These are phyloP conservation scores for Phaseolus lunatus DNA, from an alignment of 306 rosid genomes.

Conservation along the genomic window DNA sequence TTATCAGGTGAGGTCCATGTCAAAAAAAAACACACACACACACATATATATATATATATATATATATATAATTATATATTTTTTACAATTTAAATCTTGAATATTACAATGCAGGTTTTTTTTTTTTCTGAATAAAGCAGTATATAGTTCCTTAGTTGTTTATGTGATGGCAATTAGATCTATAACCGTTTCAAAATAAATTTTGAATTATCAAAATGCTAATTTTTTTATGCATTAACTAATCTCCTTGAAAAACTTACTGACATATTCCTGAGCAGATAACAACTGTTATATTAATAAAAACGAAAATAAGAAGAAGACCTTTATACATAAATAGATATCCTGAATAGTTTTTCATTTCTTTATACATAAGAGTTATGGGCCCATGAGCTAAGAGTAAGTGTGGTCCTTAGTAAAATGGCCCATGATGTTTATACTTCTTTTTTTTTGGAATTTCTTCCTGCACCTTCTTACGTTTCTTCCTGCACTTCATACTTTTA, in stretches of 20 bases:
- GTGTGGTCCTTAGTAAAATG: background rate
- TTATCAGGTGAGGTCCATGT: background rate
- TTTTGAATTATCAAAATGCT: background rate
- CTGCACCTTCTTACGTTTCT: no score
- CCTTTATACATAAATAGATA: background rate
- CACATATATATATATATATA: no score
- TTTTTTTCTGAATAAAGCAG: no score
- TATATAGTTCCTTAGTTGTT: no score
- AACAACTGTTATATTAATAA: background rate
- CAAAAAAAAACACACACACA: background rate
- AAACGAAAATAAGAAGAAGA: background rate
- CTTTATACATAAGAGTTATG: background rate
- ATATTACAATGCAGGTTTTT: no score
- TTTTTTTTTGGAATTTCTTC: no score
- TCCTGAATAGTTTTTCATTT: background rate
- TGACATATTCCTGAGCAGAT: background rate
- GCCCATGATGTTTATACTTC: background rate
- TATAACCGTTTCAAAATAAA: no score
- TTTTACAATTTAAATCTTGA: no score
- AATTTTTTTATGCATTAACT: no score
- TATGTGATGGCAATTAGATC: background rate
- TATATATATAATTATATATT: no score
- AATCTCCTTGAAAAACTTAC: background rate
- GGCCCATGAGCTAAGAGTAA: background rate
- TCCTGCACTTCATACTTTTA: no score